Evolutionary conservation across 2,329 filamentous ascomycete species (phyloP), one percentile per base, ranked within the genome.

Genomic region (Simplicillium sp.): DNA sequence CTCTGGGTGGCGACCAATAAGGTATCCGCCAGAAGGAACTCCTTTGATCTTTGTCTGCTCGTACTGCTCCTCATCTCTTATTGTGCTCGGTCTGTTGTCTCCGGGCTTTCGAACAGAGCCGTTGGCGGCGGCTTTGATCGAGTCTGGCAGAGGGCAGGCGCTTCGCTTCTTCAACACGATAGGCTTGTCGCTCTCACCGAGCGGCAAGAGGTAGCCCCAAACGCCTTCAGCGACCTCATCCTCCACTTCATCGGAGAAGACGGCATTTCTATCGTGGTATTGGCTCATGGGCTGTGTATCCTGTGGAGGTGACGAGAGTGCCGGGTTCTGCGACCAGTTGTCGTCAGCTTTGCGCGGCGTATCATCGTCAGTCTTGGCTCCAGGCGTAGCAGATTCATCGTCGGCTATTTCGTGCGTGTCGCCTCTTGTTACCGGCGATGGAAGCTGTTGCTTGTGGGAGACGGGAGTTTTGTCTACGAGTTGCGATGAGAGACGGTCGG

Each of bases 171-270:
- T 83, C 59, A 98, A 61, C 7, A 94, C 84, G 16, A 77, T 54
- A 36, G 63, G 94, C 62, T 59, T 84, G 65, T 62, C 79, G 34
- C 61, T 82, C 39, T 75, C 73, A 54, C 90, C 82, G 17, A 95
- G 66, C 2, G 90, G 87, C 40, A 95, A 77, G 5, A 98, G 70
- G 54, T 97, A 98, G 11, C 94, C 94, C 92, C 92, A 98, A 1
- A 97, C 87, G 8, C 87, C 87, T 58, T 94, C 85, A 36, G 77
- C 72, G 46, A 70, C 77, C 63, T 95, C 88, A 56, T 95, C 85
- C 47, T 89, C 77, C 4, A 94, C 85, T 42, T 94, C 87, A 47
- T 89, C 85, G 11, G 81, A 81, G 36, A 90, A 73, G 18, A 77
- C 75, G 44, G 77, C 68, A 20, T 87, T 77, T 3, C 84, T 80